Percentiles rank a stretch among this genome's conserved stretches.
These are phyloP conservation scores for Lyophyllum semitale DNA, from an alignment of 768 basidiomycete species.

Conservation along the genomic window DNA sequence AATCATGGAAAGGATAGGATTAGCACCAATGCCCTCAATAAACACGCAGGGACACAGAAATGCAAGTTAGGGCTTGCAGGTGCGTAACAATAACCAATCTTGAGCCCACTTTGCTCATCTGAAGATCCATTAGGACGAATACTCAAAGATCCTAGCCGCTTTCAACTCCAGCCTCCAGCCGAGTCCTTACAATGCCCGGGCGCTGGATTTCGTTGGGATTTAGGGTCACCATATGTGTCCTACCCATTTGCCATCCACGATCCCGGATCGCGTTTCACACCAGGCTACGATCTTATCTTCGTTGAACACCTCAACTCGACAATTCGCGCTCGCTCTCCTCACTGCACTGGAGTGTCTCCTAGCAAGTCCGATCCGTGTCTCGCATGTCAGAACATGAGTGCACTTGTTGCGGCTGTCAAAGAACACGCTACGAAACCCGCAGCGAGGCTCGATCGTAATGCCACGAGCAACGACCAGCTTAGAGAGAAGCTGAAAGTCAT, in stretches of 20 bases:
- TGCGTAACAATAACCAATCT: neutral
- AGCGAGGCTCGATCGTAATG: too few species aligned
- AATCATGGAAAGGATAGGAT: neutral
- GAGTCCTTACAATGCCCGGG: neutral
- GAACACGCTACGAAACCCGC: too few species aligned
- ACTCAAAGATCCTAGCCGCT: neutral
- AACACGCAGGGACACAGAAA: slow-evolving; percentile 3
- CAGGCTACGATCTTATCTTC: neutral
- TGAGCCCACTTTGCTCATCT: neutral
- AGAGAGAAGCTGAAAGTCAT: too few species aligned
- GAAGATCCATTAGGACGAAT: neutral
- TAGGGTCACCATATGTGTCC: neutral
- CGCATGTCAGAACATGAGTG: too few species aligned
- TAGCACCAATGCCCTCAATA: neutral
- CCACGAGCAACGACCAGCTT: too few species aligned
- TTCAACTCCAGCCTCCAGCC: neutral
- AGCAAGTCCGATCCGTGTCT: too few species aligned
- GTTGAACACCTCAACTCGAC: neutral
- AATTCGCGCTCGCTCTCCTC: neutral
- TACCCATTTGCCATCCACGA: neutral
- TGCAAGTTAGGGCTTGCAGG: neutral
- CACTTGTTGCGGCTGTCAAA: too few species aligned
- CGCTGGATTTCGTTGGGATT: neutral
- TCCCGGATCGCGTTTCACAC: neutral
- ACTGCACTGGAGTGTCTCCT: neutral